phyloP scores from a whole-genome alignment of 805 yeast species.

The Ascoidea rubescens region DNA sequence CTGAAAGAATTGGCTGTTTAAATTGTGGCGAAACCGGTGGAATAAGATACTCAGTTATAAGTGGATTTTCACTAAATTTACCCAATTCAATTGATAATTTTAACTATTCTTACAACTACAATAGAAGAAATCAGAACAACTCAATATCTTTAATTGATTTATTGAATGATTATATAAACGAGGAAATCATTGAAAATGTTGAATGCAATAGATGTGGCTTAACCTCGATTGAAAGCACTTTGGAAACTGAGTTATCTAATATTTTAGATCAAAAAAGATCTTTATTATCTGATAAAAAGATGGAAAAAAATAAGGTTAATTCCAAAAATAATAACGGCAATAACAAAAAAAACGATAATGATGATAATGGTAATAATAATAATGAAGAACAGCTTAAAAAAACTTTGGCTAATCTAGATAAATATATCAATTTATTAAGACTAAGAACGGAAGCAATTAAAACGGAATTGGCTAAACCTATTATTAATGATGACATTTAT shows the following conservation, averaged over 20 bases:
- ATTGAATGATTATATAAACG: constrained; percentile 52
- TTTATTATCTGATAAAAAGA: constrained; percentile 12
- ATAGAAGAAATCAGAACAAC: background rate
- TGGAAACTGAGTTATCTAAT: constrained; percentile 22
- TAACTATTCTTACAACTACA: constrained; percentile 20
- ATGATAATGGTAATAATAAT: constrained; percentile 49
- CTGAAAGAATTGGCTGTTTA: constrained; percentile 83
- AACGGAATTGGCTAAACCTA: constrained; percentile 44
- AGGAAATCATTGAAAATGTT: constrained; percentile 85
- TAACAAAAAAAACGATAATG: constrained; percentile 70
- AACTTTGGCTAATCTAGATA: too few relatives aligned
- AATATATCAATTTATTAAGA: too few relatives aligned
- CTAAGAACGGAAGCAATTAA: constrained; percentile 34
- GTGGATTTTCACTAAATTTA: constrained; percentile 59
- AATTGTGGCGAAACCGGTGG: constrained; percentile 93
- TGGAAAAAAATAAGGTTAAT: constrained; percentile 13
- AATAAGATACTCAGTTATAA: constrained; percentile 63
- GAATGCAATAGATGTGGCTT: constrained; percentile 91
- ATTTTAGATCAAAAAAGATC: constrained; percentile 8
- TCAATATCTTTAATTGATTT: constrained; percentile 32
- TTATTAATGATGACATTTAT: constrained; percentile 70
- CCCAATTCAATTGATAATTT: constrained; percentile 32
- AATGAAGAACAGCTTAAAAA: too few relatives aligned
- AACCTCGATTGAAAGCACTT: constrained; percentile 38
- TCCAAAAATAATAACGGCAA: constrained; percentile 18